phyloP scores from a whole-genome alignment of 495 filamentous ascomycete genomes.

The Penicilliopsis zonata region DNA sequence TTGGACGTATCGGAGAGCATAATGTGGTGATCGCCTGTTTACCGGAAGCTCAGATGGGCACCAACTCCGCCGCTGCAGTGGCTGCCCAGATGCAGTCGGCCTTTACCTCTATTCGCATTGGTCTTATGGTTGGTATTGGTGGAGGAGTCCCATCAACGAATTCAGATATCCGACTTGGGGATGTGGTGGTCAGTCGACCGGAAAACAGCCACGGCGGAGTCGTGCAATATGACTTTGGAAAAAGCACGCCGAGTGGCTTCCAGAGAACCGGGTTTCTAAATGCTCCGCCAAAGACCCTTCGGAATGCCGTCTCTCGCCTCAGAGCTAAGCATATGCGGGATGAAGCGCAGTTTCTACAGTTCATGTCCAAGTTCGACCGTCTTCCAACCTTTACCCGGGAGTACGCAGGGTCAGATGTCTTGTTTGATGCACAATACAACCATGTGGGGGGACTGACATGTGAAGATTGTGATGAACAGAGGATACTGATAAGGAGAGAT shows the following conservation, averaged over 20 bases:
- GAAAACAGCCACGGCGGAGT: constrained; percentile 15
- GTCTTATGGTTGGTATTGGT: constrained; percentile 29
- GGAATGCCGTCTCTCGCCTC: constrained; percentile 13
- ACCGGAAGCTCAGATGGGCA: constrained; percentile 16
- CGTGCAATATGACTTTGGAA: constrained; percentile 29
- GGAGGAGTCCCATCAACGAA: constrained; percentile 13
- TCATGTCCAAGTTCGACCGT: no score
- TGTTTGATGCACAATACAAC: neutral
- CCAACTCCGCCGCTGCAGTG: constrained; percentile 12
- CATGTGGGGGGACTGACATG: constrained; percentile 3
- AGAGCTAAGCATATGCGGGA: constrained; percentile 6
- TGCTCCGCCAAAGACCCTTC: constrained; percentile 11
- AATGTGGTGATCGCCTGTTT: constrained; percentile 20
- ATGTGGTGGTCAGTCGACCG: constrained; percentile 29
- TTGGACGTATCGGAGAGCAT: constrained; percentile 13
- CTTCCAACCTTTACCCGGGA: no score
- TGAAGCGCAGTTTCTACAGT: no score
- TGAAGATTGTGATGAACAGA: constrained; percentile 5
- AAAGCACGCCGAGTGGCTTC: constrained; percentile 9
- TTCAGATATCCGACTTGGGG: constrained; percentile 24
- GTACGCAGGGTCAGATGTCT: constrained; percentile 2
- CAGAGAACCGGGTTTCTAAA: constrained; percentile 15
- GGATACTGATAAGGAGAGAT: constrained; percentile 6
- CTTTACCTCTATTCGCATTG: constrained; percentile 21
- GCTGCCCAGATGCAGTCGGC: constrained; percentile 14